Conservation (phyloP, 2,329 filamentous ascomycete species). For the Didymella pomorum region DNA sequence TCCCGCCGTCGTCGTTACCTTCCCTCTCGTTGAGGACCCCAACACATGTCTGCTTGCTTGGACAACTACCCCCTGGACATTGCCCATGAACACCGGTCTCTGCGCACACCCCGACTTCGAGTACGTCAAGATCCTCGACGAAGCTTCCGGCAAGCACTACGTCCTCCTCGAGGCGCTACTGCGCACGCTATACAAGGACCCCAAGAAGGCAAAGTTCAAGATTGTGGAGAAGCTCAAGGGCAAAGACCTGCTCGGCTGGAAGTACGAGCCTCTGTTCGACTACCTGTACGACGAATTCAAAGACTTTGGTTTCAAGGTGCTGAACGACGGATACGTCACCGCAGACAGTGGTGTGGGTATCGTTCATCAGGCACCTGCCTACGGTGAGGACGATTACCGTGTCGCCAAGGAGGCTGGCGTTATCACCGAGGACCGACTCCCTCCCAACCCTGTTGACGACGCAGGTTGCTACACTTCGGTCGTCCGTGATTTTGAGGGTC, state of each 20-base stretch:
- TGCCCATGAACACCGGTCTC: slow-evolving; percentile 81
- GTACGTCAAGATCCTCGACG: slow-evolving; percentile 86
- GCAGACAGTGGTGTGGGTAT: slow-evolving; percentile 91
- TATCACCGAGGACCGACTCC: slow-evolving; percentile 76
- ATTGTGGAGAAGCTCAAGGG: slow-evolving; percentile 81
- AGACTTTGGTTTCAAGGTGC: slow-evolving; percentile 79
- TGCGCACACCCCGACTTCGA: slow-evolving; percentile 84
- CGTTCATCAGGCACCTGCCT: slow-evolving; percentile 91
- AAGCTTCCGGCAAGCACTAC: slow-evolving; percentile 82
- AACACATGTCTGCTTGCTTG: slow-evolving; percentile 81
- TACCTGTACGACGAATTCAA: slow-evolving; percentile 93
- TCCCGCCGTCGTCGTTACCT: slow-evolving; percentile 86
- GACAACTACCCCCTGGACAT: slow-evolving; percentile 90
- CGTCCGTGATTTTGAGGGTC: slow-evolving; percentile 81
- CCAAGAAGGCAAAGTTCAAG: slow-evolving; percentile 93
- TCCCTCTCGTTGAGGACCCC: slow-evolving; percentile 81
- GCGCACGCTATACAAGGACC: slow-evolving; percentile 87
- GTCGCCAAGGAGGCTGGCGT: slow-evolving; percentile 79
- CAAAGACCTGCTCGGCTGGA: slow-evolving; percentile 85
- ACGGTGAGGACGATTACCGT: slow-evolving; percentile 95
- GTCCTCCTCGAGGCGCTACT: slow-evolving; percentile 84
- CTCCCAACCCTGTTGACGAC: slow-evolving; percentile 92
- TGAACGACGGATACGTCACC: slow-evolving; percentile 87
- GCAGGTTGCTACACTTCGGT: slow-evolving; percentile 79
- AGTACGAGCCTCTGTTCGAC: slow-evolving; percentile 86